Conservation (phyloP, 805 yeast species). For the Wickerhamiella sergipiensis region DNA sequence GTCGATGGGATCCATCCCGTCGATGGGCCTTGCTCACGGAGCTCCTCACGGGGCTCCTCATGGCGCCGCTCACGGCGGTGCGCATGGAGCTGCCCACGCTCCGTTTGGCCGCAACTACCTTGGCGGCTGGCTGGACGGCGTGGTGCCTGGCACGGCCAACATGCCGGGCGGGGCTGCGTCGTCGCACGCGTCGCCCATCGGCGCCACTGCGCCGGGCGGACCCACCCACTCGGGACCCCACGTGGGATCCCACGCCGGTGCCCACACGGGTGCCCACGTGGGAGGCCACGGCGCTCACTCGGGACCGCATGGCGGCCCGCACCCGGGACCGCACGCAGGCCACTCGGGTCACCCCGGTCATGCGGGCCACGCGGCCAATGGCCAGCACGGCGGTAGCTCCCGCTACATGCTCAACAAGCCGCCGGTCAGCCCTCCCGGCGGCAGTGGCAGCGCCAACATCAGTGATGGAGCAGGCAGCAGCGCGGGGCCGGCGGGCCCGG, state of each 20-base stretch:
- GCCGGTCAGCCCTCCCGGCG: neutral
- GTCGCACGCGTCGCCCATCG: neutral
- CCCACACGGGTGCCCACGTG: neutral
- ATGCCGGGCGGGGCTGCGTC: neutral
- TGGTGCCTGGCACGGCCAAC: neutral
- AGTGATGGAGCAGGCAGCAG: too few relatives aligned
- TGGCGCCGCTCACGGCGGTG: constrained; percentile 1
- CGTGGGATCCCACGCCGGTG: neutral
- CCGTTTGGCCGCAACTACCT: neutral
- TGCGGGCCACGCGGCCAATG: neutral
- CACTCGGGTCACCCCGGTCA: neutral
- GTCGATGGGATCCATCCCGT: neutral
- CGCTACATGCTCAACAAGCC: neutral
- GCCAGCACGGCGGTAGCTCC: neutral
- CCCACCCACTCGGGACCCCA: neutral
- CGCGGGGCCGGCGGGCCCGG: neutral
- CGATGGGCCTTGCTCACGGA: neutral
- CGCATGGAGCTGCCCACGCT: neutral
- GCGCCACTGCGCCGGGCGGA: neutral
- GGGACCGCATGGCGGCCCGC: neutral
- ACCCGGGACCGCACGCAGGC: neutral
- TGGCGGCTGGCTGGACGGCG: constrained; percentile 2
- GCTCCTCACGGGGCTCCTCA: neutral
- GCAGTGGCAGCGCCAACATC: neutral
- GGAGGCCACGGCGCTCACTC: neutral